Conservation (phyloP, 805 yeast species). For the Candida hungchunana region DNA sequence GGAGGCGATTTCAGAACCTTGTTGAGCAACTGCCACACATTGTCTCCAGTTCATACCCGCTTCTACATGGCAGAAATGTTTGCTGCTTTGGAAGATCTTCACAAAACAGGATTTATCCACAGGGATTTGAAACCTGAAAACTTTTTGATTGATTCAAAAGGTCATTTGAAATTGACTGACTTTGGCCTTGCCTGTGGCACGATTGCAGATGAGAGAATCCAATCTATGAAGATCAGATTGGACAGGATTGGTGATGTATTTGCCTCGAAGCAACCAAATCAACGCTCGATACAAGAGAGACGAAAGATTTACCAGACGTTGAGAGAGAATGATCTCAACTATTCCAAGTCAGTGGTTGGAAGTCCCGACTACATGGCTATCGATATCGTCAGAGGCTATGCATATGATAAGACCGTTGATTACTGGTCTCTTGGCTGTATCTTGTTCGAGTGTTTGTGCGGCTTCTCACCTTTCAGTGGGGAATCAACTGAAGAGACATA, state of each 20-base stretch:
- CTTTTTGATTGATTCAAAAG: constrained; percentile 82
- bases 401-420: constrained; percentile 93
- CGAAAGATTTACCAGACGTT: constrained; percentile 79
- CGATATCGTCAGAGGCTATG: constrained; percentile 83
- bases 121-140: constrained; percentile 96
- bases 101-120: constrained; percentile 93
- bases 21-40: constrained; percentile 85
- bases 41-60: constrained; percentile 92
- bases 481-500: constrained; percentile 92
- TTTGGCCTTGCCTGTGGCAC: constrained; percentile 97
- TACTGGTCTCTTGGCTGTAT: constrained; percentile 99
- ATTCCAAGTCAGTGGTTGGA: constrained; percentile 95
- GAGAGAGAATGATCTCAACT: constrained; percentile 70
- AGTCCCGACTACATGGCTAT: constrained; percentile 99
- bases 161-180: constrained; percentile 91
- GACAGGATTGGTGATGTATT: constrained; percentile 74
- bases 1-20: constrained; percentile 98
- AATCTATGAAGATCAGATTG: constrained; percentile 74
- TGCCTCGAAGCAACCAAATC: constrained; percentile 43
- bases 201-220: constrained; percentile 87
- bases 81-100: constrained; percentile 87
- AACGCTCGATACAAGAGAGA: constrained; percentile 79
- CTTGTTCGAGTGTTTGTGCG: constrained; percentile 92
- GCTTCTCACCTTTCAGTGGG: constrained; percentile 97
- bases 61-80: constrained; percentile 97